Evolutionary conservation across 805 yeast genomes (phyloP), one percentile per base, ranked within the genome.

Genomic region (Starmerella gropengiesseri): DNA sequence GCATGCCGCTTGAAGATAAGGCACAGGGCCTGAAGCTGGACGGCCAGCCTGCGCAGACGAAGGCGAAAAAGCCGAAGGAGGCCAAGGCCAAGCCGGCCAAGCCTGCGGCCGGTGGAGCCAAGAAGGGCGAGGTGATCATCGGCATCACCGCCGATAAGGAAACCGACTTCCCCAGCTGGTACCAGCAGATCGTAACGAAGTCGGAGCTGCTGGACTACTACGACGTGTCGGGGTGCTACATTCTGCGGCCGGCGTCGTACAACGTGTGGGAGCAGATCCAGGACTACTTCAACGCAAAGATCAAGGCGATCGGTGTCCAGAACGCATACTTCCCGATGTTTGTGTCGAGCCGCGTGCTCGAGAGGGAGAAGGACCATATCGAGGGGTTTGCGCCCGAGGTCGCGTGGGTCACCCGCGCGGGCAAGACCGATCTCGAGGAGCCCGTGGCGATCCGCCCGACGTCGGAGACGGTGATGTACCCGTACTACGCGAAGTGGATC

Each of bases 311-410:
- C 55, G 98, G 96, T 52, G 98, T 93, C 47, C 77, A 79, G 58
- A 91, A 91, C 66, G 81, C 96, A 20, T 89, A 89, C 64, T 91
- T 91, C 81, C 99, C 99, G 51, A 84, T 91, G 96, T 91, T 91
- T 60, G 97, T 91, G 39, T 86, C 96, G 8, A 71, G 83, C 36
- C 75, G 78, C 55, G 98, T 93, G 18, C 71, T 91, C 57, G 97
- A 93, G 68, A 85, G 79, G 68, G 99, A 91, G 71, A 91, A 91
- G 67, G 99, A 91, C 61, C 99, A 91, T 62, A 77, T 91, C 55
- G 98, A 91, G 66, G 99, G 99, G 34, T 91, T 91, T 63, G 98
- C 99, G 36, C 98, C 99, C 20, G 99, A 91, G 67, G 99, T 91
- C 44, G 99, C 99, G 20, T 91, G 99, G 99, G 98, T 91, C 54